Evolutionary conservation across 2,329 filamentous ascomycete species (phyloP), one percentile per base, ranked within the genome.

Genomic region (Alternaria dauci): DNA sequence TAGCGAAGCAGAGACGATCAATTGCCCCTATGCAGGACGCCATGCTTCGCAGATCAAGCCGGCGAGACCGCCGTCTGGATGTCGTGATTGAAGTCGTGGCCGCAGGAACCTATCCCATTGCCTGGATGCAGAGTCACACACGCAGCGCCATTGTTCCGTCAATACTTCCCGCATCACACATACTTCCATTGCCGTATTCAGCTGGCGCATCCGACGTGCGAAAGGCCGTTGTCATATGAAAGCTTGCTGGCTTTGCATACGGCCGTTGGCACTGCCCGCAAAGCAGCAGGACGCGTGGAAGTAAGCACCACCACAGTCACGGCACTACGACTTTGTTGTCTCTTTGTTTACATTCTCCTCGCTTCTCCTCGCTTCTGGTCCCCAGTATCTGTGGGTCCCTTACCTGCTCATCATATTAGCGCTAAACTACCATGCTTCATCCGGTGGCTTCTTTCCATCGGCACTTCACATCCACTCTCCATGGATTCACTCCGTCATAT

Each of bases 161-260:
- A 69, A 69, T 70, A 69, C 59, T 62, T 56, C 50, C 51, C 55
- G 65, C 66, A 64, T 61, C 58, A 56, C 57, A 43, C 34, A 30
- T 53, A 47, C 42, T 55, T 38, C 55, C 5, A 44, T 51, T 32
- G 55, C 23, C 38, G 32, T 26, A 41, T 36, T 43, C 44, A 36
- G 42, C 52, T 57, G 38, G 42, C 34, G 14, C 36, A 50, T 48
- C 47, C 43, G n/a, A 39, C 39, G n/a, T 58, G 52, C 51, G 32
- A 55, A 30, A 43, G 8, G 39, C 16, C 23, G 32, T n/a, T 3
- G 23, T 38, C 53, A 34, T 53, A 60, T 26, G 30, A 42, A 25
- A 55, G 55, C 57, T 61, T 46, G 12, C 43, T 55, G 38, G 41
- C 26, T 42, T 58, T 52, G 47, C 26, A 59, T 44, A 47, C 32